Evolutionary conservation across 169 alveolate genomes (phyloP).

Genomic region (Plasmodium ovale): DNA sequence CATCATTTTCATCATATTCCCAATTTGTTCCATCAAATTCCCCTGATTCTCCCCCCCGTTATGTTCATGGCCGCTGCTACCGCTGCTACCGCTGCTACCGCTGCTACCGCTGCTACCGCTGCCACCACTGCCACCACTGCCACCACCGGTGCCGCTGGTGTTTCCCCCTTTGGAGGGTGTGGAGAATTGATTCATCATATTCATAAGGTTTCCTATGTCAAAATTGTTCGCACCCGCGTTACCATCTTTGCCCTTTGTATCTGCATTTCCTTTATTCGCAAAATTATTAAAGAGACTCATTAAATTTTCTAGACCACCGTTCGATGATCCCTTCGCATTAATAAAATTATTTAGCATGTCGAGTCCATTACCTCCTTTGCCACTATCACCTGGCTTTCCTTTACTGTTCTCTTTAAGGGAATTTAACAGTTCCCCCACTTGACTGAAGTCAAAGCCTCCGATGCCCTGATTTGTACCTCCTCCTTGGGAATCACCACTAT

Average conservation of each 20-base stretch:
- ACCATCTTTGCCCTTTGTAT: too few relatives aligned
- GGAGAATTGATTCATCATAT: too few relatives aligned
- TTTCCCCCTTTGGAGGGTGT: too few relatives aligned
- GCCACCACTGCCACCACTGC: too few relatives aligned
- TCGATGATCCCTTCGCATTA: slow-evolving; percentile 19
- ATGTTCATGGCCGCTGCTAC: too few relatives aligned
- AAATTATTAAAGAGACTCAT: slow-evolving; percentile 16
- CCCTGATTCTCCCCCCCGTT: too few relatives aligned
- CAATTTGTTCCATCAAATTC: too few relatives aligned
- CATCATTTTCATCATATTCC: neutral
- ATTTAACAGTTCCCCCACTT: slow-evolving; percentile 16
- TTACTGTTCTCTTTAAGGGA: slow-evolving; percentile 7
- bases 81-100: too few relatives aligned
- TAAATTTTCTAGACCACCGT: slow-evolving; percentile 6
- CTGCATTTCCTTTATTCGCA: slow-evolving; percentile 3
- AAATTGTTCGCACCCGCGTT: too few relatives aligned
- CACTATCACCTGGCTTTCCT: neutral
- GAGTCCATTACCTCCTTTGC: neutral
- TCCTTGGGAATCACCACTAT: neutral
- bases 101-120: too few relatives aligned
- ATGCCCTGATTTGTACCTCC: neutral
- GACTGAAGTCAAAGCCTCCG: slow-evolving; percentile 5
- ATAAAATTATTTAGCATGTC: slow-evolving; percentile 10
- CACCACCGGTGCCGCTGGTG: too few relatives aligned
- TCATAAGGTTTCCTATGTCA: too few relatives aligned